Conservation (phyloP, 192 early-diverging fungal species). For the Neocallimastix lanati region DNA sequence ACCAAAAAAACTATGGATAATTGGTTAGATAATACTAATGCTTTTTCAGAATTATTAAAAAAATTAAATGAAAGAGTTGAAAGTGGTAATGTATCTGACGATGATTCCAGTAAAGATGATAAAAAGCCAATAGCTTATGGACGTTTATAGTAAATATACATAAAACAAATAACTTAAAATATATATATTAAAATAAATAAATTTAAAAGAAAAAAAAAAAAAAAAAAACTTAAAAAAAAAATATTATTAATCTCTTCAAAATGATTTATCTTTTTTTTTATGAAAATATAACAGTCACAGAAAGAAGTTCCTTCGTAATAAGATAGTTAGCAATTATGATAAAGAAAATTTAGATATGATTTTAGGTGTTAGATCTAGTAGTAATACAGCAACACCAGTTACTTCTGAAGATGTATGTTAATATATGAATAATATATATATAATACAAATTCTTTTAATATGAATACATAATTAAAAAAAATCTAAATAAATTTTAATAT, state of each 20-base stretch:
- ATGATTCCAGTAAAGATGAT: background rate
- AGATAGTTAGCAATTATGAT: constrained; percentile 19
- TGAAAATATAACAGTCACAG: constrained; percentile 12
- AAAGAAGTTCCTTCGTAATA: constrained; percentile 29
- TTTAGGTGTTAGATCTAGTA: constrained; percentile 16
- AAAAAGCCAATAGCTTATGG: constrained; percentile 3
- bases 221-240: too few species aligned
- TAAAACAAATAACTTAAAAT: too few species aligned
- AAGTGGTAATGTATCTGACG: constrained; percentile 9
- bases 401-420: background rate
- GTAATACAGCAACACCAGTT: constrained; percentile 5
- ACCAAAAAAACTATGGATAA: constrained; percentile 71
- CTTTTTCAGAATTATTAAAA: constrained; percentile 60
- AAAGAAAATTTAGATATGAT: constrained; percentile 17
- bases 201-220: too few species aligned
- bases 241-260: too few species aligned
- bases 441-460: too few species aligned
- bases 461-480: too few species aligned
- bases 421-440: too few species aligned
- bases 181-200: too few species aligned
- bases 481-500: too few species aligned
- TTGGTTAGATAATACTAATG: constrained; percentile 85
- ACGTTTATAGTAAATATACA: background rate
- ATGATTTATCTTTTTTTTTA: too few species aligned
- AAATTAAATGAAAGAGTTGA: constrained; percentile 49